Percentiles rank a stretch among this genome's conserved stretches.
Conservation (phyloP, 176 grass and related monocot species). For the Bolboschoenus planiculmis region DNA sequence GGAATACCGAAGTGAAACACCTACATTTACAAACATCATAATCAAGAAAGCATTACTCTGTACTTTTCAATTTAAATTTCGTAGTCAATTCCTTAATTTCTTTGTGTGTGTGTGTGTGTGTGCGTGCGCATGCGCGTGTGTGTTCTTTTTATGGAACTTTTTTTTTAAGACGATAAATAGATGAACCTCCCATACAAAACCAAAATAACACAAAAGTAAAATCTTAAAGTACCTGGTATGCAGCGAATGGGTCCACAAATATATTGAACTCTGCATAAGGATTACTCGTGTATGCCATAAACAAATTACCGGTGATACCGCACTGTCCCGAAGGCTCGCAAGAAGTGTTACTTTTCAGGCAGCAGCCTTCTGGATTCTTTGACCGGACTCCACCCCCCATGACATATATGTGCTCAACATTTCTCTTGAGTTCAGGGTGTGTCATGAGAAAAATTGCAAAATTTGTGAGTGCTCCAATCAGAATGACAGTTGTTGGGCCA, state of each 20-base stretch:
- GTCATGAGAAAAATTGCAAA: conserved; percentile 81
- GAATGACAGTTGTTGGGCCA: conserved; percentile 55
- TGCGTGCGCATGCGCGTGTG: not conserved
- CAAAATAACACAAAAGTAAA: not conserved
- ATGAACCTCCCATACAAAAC: not conserved
- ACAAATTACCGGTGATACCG: conserved; percentile 66
- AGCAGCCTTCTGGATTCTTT: conserved; percentile 73
- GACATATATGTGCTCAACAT: conserved; percentile 80
- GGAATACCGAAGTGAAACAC: conserved; percentile 66
- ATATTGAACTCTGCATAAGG: conserved; percentile 86
- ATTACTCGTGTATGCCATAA: conserved; percentile 55
- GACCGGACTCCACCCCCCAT: conserved; percentile 83
- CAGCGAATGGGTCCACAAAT: conserved; percentile 78
- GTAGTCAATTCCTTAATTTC: not conserved
- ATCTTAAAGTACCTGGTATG: conserved; percentile 54
- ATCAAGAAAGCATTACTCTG: not conserved
- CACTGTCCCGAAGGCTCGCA: conserved; percentile 45
- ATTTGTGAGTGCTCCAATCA: conserved; percentile 73
- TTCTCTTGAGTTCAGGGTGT: conserved; percentile 54
- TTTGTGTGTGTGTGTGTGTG: not conserved
- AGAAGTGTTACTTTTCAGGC: conserved; percentile 32
- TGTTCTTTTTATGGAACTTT: not conserved
- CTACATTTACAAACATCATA: conserved; percentile 7
- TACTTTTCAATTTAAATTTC: not conserved
- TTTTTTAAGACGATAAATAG: not conserved